Base-by-base conservation (phyloP, 495 filamentous ascomycete species). In the Pseudomonodictys pantanalensis region DNA sequence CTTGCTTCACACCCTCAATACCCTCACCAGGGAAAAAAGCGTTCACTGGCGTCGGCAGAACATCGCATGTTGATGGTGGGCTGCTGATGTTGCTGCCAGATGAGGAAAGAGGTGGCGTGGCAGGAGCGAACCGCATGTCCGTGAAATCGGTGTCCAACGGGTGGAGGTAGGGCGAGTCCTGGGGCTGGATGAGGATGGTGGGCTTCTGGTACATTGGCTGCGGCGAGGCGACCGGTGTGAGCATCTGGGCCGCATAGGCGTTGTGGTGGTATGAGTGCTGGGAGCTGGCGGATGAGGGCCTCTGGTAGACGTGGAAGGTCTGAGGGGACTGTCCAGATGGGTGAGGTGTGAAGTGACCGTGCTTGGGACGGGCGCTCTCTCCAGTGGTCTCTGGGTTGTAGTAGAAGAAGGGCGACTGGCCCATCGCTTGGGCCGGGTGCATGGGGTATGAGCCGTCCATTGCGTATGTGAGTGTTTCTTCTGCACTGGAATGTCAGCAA, bases 41-140 rank as follows among this genome's bases (percentile, higher is more conserved):
- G 66, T 86, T 87, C 55, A 92, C 75, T 22, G 93, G 92, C 10
- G 92, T 96, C 44, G 86, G 86, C 52, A 96, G 74, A 50, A 88
- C 75, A 41, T 88, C 88, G 65, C 81, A 86, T 70, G 81, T 89
- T 4, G 83, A 85, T 25, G 90, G 88, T 32, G 92, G 89, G 79
- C 90, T 95, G 79, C 88, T 91, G 73, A 90, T 86, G 44, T 82
- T 79, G 75, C 92, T 96, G 52, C 86, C 86, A 12, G 90, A 85
- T 6, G 87, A 83, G 9, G 92, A 96, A 53, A 97, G 79, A 12
- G 92, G 89, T 49, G 93, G 93, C 42, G 93, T 97, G 1, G 90
- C 83, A 9, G 92, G 91, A 71, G 88, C 92, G 71, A 82, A 86
- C 60, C 86, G 86, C 64, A 85, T 77, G 57, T 91, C 86, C 41